Evolutionary conservation across 2,329 filamentous ascomycete genomes (phyloP), one percentile per base, ranked within the genome.

Genomic region (Ampelomyces quisqualis): DNA sequence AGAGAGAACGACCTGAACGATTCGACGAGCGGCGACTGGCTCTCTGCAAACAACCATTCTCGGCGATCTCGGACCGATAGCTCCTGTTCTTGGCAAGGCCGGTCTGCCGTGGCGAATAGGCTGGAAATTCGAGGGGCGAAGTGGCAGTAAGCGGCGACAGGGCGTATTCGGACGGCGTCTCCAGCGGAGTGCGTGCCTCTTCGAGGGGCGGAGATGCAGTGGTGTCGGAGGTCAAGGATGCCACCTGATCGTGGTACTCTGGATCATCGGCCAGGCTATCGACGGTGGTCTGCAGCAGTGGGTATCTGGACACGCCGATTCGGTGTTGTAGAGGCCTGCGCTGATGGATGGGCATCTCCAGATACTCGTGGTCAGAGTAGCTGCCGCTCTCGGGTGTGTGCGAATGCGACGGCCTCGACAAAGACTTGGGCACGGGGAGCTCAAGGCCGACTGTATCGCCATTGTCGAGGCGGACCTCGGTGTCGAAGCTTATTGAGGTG

Each of bases 1-100:
- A 69, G 27, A 67, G 38, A 6, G 65, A 62, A 65, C 75, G 44
- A 63, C 76, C 54, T 53, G 77, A 78, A 17, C 76, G 73, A 19
- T 70, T 70, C 10, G 75, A 77, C 17, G 60, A 64, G 23, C 68
- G 62, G 10, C 70, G 65, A 42, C 64, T 69, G 13, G 54, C 48
- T 35, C 61, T 55, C n/a, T 65, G 53, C n/a, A 65, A 21, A 39
- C 65, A 66, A n/a, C 57, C 59, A 17, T 65, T 62, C 15, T 56
- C 59, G 26, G 60, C 60, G 21, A 64, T 48, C 28, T 65, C 61
- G 8, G 58, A 58, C 30, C 62, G 56, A 38, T 58, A 64, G 48
- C 59, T 64, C 43, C 62, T 62, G 20, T 60, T 63, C 22, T 64
- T 56, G 19, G 58, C 49, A 13, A 60, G 59, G 6, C 48, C 57